Conservation (phyloP, 176 grass and related monocot species). For the Olyra latifolia region DNA sequence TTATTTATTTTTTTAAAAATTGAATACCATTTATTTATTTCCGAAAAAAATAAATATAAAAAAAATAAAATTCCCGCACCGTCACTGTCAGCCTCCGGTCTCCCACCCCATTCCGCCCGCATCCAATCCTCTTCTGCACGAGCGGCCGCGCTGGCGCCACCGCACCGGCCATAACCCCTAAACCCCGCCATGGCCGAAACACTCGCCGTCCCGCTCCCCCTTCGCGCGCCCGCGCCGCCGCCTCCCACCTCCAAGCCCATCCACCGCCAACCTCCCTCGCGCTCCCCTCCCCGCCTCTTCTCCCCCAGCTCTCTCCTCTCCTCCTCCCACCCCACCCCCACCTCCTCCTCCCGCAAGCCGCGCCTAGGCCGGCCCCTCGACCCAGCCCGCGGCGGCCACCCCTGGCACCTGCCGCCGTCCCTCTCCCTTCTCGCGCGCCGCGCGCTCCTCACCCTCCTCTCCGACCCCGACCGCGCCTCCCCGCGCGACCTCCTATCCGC, state of each 20-base stretch:
- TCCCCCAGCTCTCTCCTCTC: conserved; percentile 51
- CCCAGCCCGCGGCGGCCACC: neutral
- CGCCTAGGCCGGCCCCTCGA: conserved; percentile 30
- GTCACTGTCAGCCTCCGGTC: too few relatives aligned
- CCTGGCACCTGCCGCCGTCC: conserved; percentile 39
- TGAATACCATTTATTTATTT: too few relatives aligned
- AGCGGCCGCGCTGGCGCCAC: conserved; percentile 4
- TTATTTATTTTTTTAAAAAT: too few relatives aligned
- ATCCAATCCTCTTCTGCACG: conserved; percentile 28
- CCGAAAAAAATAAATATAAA: too few relatives aligned
- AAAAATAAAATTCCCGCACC: too few relatives aligned
- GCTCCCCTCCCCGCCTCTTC: conserved; percentile 34
- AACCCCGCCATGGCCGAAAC: conserved; percentile 61
- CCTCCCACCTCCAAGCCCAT: conserved; percentile 5
- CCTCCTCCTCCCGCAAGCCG: conserved; percentile 34
- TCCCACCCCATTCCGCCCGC: too few relatives aligned
- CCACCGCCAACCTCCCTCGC: conserved; percentile 18
- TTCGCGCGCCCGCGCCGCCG: conserved; percentile 40
- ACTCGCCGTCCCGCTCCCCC: conserved; percentile 33
- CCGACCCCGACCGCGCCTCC: conserved; percentile 30
- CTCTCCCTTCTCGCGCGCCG: conserved; percentile 56
- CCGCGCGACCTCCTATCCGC: conserved; percentile 48
- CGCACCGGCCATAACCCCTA: conserved; percentile 33
- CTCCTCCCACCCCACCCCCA: conserved; percentile 33
- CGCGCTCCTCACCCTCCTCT: conserved; percentile 48